A percentile compares a stretch with the other conserved stretches of the same genome.
These are phyloP conservation scores for Lagenidium sp. DNA, from an alignment of 352 stramenopile species.

Conservation along the genomic window DNA sequence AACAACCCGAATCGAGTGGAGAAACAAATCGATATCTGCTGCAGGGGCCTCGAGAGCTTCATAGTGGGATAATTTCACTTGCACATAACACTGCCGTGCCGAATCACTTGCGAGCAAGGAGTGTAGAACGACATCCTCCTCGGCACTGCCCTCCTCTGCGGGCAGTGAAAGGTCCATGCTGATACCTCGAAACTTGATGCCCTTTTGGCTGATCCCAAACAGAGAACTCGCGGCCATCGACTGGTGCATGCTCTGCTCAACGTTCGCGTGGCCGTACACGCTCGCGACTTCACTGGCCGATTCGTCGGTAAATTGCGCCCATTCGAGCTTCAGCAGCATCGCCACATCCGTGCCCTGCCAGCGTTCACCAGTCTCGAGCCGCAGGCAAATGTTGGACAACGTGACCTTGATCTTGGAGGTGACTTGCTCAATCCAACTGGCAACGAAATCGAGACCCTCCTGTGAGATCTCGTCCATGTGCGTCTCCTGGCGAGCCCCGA, in stretches of 20 bases:
- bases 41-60: constrained; percentile 56
- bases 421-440: constrained; percentile 86
- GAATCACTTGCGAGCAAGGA: constrained; percentile 64
- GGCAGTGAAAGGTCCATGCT: constrained; percentile 74
- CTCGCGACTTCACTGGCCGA: constrained; percentile 69
- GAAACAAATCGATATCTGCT: constrained; percentile 75
- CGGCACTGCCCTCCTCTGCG: constrained; percentile 28
- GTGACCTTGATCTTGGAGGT: constrained; percentile 88
- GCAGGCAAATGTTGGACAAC: constrained; percentile 76
- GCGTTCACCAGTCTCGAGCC: constrained; percentile 44
- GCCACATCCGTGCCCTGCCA: constrained; percentile 56
- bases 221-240: constrained; percentile 76
- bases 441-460: constrained; percentile 86
- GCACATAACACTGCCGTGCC: constrained; percentile 63
- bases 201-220: constrained; percentile 82
- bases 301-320: constrained; percentile 80
- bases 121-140: constrained; percentile 13
- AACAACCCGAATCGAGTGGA: constrained; percentile 73
- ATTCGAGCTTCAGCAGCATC: constrained; percentile 65
- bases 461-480: constrained; percentile 73
- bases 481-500: constrained; percentile 13
- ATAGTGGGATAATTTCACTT: constrained; percentile 79
- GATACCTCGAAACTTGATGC: constrained; percentile 73
- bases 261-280: constrained; percentile 33
- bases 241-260: constrained; percentile 31